Conservation (phyloP, 164 flowering plant species). For the grape (Vitis vinifera) region DNA sequence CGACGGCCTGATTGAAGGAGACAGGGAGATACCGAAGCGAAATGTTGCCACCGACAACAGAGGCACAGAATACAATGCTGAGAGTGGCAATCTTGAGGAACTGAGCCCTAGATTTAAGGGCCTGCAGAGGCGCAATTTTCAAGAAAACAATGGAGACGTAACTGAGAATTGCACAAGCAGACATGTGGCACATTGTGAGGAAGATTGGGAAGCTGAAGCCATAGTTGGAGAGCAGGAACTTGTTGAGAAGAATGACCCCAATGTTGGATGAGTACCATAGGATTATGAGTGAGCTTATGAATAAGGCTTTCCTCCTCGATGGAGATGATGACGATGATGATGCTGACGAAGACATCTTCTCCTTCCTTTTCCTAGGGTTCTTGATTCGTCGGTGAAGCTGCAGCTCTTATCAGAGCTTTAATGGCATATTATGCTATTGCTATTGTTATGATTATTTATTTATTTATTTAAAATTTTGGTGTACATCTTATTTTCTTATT, state of each 20-base stretch:
- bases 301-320: constrained; percentile 30
- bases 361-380: not conserved
- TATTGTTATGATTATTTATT: not conserved
- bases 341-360: not conserved
- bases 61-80: constrained; percentile 66
- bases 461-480: no score
- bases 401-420: constrained; percentile 18
- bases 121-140: constrained; percentile 61
- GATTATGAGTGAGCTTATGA: constrained; percentile 47
- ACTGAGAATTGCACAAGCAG: constrained; percentile 74
- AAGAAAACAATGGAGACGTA: constrained; percentile 58
- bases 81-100: constrained; percentile 57
- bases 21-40: constrained; percentile 63
- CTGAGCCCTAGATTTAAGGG: constrained; percentile 56
- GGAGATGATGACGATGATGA: constrained; percentile 16
- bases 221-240: constrained; percentile 63
- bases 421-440: not conserved
- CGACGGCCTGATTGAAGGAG: constrained; percentile 82
- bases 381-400: not conserved
- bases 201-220: constrained; percentile 75
- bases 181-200: constrained; percentile 87
- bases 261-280: constrained; percentile 81
- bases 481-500: no score
- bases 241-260: constrained; percentile 75
- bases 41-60: constrained; percentile 78